These are phyloP conservation scores for Dictyophora rubrovolvata DNA, from an alignment of 768 basidiomycete species.

Conservation along the genomic window DNA sequence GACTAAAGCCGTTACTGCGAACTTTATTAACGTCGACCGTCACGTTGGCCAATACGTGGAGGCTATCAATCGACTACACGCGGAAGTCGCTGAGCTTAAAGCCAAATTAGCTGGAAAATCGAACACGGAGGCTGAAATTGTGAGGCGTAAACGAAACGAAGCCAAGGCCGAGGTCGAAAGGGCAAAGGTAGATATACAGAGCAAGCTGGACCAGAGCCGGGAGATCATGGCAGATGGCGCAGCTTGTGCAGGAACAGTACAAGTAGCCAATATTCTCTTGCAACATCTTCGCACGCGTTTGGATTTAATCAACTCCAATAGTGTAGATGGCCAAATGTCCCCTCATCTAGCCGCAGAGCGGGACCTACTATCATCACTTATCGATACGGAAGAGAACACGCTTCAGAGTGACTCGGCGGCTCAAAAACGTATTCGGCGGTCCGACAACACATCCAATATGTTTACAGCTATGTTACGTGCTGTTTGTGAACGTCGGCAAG, in stretches of 20 bases:
- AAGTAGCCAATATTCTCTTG: slow-evolving; percentile 62
- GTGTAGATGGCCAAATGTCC: slow-evolving; percentile 36
- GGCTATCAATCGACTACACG: slow-evolving; percentile 81
- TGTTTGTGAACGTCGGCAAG: slow-evolving; percentile 67
- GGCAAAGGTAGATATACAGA: slow-evolving; percentile 60
- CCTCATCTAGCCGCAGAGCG: slow-evolving; percentile 65
- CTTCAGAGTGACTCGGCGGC: slow-evolving; percentile 50
- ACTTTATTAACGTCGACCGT: slow-evolving; percentile 89
- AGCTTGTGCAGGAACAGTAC: slow-evolving; percentile 56
- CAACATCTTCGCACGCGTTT: slow-evolving; percentile 52
- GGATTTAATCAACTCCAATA: slow-evolving; percentile 25
- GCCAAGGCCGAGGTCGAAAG: slow-evolving; percentile 64
- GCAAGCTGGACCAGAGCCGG: slow-evolving; percentile 62
- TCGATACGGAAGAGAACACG: slow-evolving; percentile 59
- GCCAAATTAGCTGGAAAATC: slow-evolving; percentile 70
- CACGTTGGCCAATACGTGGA: slow-evolving; percentile 94
- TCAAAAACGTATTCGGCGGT: slow-evolving; percentile 49
- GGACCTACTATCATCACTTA: slow-evolving; percentile 55
- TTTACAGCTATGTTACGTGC: slow-evolving; percentile 83
- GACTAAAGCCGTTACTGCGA: slow-evolving; percentile 92
- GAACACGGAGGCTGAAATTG: slow-evolving; percentile 48
- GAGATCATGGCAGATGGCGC: slow-evolving; percentile 69
- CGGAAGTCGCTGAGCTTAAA: slow-evolving; percentile 78
- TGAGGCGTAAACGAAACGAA: slow-evolving; percentile 60
- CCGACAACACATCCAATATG: slow-evolving; percentile 67